Base-by-base conservation (phyloP, 148 eudicot genomes). In the Cornus kousa region DNA sequence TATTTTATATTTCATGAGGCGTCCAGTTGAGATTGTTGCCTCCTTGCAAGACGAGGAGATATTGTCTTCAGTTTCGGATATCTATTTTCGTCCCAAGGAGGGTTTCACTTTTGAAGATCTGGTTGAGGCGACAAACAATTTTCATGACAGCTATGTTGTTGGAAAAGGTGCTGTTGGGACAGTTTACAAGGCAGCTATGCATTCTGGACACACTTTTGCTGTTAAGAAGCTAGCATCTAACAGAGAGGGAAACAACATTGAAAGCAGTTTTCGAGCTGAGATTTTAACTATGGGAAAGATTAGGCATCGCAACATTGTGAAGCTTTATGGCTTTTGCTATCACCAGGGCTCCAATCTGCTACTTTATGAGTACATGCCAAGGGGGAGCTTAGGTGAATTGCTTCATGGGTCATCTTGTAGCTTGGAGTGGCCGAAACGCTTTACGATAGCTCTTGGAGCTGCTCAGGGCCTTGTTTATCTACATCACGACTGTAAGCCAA, bases 401-500 rank as follows among this genome's bases (percentile, higher is more conserved):
- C 93, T 96, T 74, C 98, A 96, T 71, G 97, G 91, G 4, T 74
- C 87, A 14, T 85, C 86, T 80, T 78, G 86, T 77, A 70, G 72
- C 68, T 82, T 96, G 84, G 94, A 93, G 62, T 96, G 99, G 99
- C 88, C 91, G 12, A 93, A 86, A 20, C 91, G 99, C 40, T 96
- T 88, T 77, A 83, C 77, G 7, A 85, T 96, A 76, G 97, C 99
- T 70, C 91, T 96, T 67, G 99, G 98, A 28, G 90, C 99, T 66
- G 99, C 98, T 69, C 87, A 96, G 83, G 99, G 99, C 39, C 91
- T 96, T 67, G 86, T 98, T 77, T 96, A 96, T 82, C 80, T 96
- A 40, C 99, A 96, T 83, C 99, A 96, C 76, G 99, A 94, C 77
- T 96, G 99, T 80, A 92, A 90, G 84, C 99, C 99, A 5, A 88